Conservation (phyloP, 306 rosid species). For the Casuarina glauca region DNA sequence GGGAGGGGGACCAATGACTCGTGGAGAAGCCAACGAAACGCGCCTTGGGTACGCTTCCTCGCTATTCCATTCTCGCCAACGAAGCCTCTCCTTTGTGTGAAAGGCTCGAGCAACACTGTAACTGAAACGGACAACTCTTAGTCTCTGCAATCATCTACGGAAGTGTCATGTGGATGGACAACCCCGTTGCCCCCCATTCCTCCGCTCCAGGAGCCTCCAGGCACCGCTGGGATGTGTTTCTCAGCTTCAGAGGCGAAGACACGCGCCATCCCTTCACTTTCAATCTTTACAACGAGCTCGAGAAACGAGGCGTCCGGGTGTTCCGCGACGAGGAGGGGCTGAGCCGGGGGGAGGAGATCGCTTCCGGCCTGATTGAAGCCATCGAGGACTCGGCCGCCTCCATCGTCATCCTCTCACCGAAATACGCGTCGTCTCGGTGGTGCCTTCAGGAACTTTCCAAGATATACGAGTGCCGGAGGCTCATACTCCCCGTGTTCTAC, state of each 20-base stretch:
- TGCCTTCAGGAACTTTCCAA: conserved; percentile 38
- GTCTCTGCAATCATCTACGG: not conserved
- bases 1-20: too few species aligned
- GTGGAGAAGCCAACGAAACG: too few species aligned
- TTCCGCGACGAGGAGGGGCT: conserved; percentile 40
- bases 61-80: too few species aligned
- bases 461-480: conserved; percentile 23
- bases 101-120: too few species aligned
- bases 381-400: conserved; percentile 45
- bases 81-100: too few species aligned
- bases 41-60: too few species aligned
- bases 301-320: conserved; percentile 19
- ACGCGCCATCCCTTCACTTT: conserved; percentile 30
- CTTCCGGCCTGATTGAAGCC: conserved; percentile 2
- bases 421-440: conserved; percentile 43
- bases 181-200: not conserved
- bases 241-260: conserved; percentile 49
- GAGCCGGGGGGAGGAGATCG: conserved; percentile 34
- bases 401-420: conserved; percentile 31
- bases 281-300: conserved; percentile 20
- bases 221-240: conserved; percentile 40
- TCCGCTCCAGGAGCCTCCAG: conserved; percentile 25
- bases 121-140: too few species aligned
- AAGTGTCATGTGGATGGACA: not conserved
- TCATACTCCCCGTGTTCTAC: conserved; percentile 41